phyloP scores from a whole-genome alignment of 164 flowering plant genomes.

The Nelumbo lutea region DNA sequence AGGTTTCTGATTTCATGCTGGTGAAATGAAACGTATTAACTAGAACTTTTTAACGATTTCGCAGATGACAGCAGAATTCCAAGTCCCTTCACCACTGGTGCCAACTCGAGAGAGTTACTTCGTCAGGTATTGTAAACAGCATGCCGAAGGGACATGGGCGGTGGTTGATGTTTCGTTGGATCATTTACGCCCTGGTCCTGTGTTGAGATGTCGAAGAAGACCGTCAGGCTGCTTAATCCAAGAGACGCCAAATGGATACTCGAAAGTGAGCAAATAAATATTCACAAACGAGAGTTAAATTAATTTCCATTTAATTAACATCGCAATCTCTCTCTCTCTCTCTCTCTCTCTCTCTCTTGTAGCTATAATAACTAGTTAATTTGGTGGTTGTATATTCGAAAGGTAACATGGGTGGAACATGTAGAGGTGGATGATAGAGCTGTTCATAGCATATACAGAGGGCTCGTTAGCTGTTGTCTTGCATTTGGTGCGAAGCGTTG shows the following conservation, averaged over 20 bases:
- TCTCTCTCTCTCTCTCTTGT: not conserved
- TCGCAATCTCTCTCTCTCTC: not conserved
- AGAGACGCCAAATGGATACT: slow-evolving; percentile 83
- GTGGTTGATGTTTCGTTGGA: slow-evolving; percentile 91
- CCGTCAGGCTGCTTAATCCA: slow-evolving; percentile 92
- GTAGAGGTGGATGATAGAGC: slow-evolving; percentile 68
- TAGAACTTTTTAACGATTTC: too few relatives aligned
- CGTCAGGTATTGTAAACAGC: slow-evolving; percentile 85
- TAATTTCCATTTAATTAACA: not conserved
- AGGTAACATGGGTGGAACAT: slow-evolving; percentile 94
- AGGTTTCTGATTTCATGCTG: too few relatives aligned
- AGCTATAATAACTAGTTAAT: not conserved
- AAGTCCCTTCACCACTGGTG: slow-evolving; percentile 87
- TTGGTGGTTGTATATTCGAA: slow-evolving; percentile 1
- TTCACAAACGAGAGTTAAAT: not conserved
- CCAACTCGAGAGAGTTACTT: slow-evolving; percentile 69
- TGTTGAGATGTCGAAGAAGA: slow-evolving; percentile 54
- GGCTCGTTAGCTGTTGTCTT: slow-evolving; percentile 52
- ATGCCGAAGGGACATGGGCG: slow-evolving; percentile 75
- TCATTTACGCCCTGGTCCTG: slow-evolving; percentile 41
- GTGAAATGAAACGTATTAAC: too few relatives aligned
- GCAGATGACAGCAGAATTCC: slow-evolving; percentile 93
- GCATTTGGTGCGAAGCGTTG: slow-evolving; percentile 96
- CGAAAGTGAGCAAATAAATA: slow-evolving; percentile 46
- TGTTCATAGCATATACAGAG: slow-evolving; percentile 54